phyloP scores from a whole-genome alignment of 2,329 filamentous ascomycete genomes.

The Lecanicillium sp. region DNA sequence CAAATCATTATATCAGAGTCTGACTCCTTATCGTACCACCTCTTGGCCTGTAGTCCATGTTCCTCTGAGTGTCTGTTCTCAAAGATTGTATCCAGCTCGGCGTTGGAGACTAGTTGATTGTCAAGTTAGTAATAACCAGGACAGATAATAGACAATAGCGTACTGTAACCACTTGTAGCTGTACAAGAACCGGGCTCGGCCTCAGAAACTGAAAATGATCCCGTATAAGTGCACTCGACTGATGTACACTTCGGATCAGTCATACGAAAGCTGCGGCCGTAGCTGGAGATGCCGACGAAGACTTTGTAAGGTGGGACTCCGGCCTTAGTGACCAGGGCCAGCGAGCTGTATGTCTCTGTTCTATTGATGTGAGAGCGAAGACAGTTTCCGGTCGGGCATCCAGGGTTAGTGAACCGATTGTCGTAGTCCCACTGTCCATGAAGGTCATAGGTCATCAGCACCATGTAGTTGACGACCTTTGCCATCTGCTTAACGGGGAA shows the following conservation, averaged over 20 bases:
- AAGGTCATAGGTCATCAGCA: slow-evolving; percentile 70
- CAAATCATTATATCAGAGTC: no score
- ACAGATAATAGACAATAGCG: no score
- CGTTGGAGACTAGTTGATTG: no score
- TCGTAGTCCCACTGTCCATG: slow-evolving; percentile 57
- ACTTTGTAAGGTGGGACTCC: slow-evolving; percentile 28
- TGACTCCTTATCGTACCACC: no score
- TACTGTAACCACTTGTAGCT: no score
- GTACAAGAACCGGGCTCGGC: slow-evolving; percentile 22
- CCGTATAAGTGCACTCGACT: slow-evolving; percentile 21
- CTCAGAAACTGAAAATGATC: slow-evolving; percentile 17
- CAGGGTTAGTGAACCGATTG: slow-evolving; percentile 21
- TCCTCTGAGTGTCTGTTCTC: no score
- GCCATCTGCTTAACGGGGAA: slow-evolving; percentile 43
- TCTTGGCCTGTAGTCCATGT: no score
- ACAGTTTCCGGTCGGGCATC: slow-evolving; percentile 26
- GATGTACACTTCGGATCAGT: slow-evolving; percentile 21
- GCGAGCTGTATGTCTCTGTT: slow-evolving; percentile 31
- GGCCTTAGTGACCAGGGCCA: slow-evolving; percentile 33
- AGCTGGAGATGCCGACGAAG: slow-evolving; percentile 24
- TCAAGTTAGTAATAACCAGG: no score
- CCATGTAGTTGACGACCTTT: slow-evolving; percentile 45
- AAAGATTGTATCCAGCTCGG: no score
- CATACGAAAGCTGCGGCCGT: slow-evolving; percentile 26
- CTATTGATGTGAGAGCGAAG: slow-evolving; percentile 33